Evolutionary conservation across 106 monocot species (phyloP).

Genomic region (Xerophyta viscosa): DNA sequence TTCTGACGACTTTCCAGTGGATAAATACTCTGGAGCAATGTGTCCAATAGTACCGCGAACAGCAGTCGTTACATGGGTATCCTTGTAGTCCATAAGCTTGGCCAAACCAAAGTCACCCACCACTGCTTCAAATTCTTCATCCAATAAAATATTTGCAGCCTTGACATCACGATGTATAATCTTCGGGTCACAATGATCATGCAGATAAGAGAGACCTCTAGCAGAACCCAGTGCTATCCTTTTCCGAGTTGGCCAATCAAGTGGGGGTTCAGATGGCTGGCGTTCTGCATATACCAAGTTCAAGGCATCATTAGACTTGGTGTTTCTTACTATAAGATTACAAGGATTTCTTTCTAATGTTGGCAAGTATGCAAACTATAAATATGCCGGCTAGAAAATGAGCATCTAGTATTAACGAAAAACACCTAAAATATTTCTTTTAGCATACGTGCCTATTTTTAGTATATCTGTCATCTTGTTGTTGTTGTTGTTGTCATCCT

Average conservation of each 20-base stretch:
- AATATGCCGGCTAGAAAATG: no score
- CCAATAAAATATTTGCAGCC: constrained; percentile 92
- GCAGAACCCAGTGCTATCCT: constrained; percentile 86
- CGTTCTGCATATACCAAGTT: constrained; percentile 34
- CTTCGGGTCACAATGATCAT: constrained; percentile 98
- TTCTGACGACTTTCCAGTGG: constrained; percentile 94
- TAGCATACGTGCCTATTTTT: no score
- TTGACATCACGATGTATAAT: constrained; percentile 99
- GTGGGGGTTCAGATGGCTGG: constrained; percentile 53
- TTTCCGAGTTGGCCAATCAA: constrained; percentile 69
- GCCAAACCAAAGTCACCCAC: constrained; percentile 97
- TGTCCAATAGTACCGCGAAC: constrained; percentile 96
- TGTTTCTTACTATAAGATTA: no score
- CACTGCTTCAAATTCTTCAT: constrained; percentile 96
- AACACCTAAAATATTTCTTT: no score
- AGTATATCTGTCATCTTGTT: no score
- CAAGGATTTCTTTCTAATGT: no score
- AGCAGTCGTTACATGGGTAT: constrained; percentile 94
- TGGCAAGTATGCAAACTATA: no score
- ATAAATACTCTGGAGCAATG: constrained; percentile 93
- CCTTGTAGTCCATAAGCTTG: constrained; percentile 98
- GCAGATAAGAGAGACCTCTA: constrained; percentile 81
- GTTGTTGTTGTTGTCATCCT: no score
- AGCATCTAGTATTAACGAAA: no score
- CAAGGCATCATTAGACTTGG: not conserved